Conservation (phyloP, 148 eudicot species). For the Dianthus caryophyllus region DNA sequence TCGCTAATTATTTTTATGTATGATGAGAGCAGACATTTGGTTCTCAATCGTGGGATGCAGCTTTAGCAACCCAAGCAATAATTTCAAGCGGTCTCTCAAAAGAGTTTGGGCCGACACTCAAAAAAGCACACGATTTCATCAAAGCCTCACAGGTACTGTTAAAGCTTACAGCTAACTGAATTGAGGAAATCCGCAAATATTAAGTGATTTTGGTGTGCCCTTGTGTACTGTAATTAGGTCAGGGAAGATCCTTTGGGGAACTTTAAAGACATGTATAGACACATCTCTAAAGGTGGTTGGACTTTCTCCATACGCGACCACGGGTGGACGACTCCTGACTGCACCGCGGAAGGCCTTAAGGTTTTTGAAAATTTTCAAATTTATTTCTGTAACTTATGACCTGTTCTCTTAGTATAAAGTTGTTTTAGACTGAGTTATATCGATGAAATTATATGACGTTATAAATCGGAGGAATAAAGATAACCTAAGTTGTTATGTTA, state of each 20-base stretch:
- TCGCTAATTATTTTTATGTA: too few species aligned
- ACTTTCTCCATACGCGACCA: conserved; percentile 65
- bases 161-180: too few species aligned
- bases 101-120: conserved; percentile 38
- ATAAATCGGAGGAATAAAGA: too few species aligned
- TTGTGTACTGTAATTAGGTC: too few species aligned
- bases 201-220: too few species aligned
- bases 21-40: conserved; percentile 47
- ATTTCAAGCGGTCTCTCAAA: conserved; percentile 28
- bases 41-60: conserved; percentile 56
- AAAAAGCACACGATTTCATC: conserved; percentile 45
- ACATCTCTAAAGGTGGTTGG: conserved; percentile 59
- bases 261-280: conserved; percentile 43
- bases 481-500: too few species aligned
- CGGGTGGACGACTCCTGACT: conserved; percentile 74
- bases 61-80: conserved; percentile 43
- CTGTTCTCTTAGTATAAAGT: too few species aligned
- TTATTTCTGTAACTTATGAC: too few species aligned
- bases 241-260: conserved; percentile 50
- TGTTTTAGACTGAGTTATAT: too few species aligned
- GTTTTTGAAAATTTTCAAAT: too few species aligned
- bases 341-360: conserved; percentile 68
- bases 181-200: too few species aligned
- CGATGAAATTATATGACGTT: background rate
- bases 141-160: conserved; percentile 64